A percentile compares a stretch with the other conserved stretches of the same genome.
phyloP scores from a whole-genome alignment of 176 grass and related monocot species.

The Urochloa ruziziensis region DNA sequence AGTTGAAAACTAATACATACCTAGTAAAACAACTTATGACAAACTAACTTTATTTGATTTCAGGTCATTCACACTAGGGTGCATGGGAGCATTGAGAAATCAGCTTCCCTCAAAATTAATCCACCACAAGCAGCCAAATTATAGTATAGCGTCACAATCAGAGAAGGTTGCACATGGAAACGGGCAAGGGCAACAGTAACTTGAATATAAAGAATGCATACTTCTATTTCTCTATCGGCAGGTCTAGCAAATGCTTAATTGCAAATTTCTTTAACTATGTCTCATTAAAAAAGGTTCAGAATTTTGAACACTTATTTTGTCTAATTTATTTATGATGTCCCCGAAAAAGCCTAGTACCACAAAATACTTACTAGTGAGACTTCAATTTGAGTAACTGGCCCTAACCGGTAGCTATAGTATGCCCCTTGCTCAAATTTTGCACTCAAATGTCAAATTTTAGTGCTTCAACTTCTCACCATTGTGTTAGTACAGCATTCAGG shows the following conservation, averaged over 20 bases:
- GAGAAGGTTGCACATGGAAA: background rate
- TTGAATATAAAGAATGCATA: slow-evolving; percentile 10
- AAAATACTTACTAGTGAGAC: background rate
- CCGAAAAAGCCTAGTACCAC: background rate
- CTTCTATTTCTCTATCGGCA: background rate
- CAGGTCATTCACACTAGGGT: background rate
- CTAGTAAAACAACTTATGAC: background rate
- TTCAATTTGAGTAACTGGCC: background rate
- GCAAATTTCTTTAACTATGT: background rate
- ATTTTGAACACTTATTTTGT: background rate
- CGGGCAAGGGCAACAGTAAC: background rate
- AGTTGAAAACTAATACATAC: background rate
- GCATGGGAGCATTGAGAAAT: background rate
- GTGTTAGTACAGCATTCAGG: background rate
- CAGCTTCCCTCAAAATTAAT: background rate
- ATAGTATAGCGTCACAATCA: background rate
- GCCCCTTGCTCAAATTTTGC: slow-evolving; percentile 2
- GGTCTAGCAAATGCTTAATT: background rate
- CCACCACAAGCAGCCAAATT: slow-evolving; percentile 6
- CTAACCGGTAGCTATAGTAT: background rate
- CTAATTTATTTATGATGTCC: background rate
- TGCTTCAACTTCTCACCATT: background rate
- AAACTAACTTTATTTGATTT: background rate
- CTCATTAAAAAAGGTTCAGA: background rate
- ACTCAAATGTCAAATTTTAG: background rate